Evolutionary conservation across 2,329 filamentous ascomycete species (phyloP).

Genomic region (Fusarium protoensiforme): DNA sequence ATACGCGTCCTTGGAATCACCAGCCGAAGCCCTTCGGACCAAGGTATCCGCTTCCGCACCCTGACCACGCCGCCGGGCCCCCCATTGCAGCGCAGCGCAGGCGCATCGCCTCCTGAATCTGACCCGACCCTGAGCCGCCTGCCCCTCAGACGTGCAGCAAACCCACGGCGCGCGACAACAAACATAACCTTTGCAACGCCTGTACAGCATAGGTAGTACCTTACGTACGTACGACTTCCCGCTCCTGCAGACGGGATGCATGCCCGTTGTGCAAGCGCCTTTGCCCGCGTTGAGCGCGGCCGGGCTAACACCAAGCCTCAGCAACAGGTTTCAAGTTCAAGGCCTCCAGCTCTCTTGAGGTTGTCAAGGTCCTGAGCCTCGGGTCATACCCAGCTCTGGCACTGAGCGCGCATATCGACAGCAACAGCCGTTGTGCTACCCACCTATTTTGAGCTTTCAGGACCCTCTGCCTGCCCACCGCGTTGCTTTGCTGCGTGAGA

Average conservation of each 20-base stretch:
- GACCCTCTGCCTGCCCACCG: background rate
- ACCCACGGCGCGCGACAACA: slow-evolving; percentile 8
- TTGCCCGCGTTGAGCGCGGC: slow-evolving; percentile 15
- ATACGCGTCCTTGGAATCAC: background rate
- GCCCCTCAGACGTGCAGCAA: slow-evolving; percentile 28
- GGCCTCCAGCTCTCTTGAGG: background rate
- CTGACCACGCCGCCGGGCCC: slow-evolving; percentile 18
- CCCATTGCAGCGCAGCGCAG: slow-evolving; percentile 18
- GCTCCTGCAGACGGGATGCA: slow-evolving; percentile 3
- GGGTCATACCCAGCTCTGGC: background rate
- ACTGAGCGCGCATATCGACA: background rate
- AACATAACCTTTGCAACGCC: slow-evolving; percentile 15
- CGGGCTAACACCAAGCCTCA: slow-evolving; percentile 28
- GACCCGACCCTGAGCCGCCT: slow-evolving; percentile 13
- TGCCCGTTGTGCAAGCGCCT: slow-evolving; percentile 10
- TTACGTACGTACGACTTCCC: slow-evolving; percentile 14
- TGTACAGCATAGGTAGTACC: slow-evolving; percentile 9
- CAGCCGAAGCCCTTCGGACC: slow-evolving; percentile 1
- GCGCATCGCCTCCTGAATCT: slow-evolving; percentile 24
- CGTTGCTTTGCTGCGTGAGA: slow-evolving; percentile 7
- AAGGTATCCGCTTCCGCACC: slow-evolving; percentile 18
- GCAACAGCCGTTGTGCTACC: background rate
- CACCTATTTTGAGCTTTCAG: background rate
- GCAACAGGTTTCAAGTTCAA: slow-evolving; percentile 26
- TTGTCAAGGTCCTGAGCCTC: background rate